Evolutionary conservation across 2,329 filamentous ascomycete genomes (phyloP).

Genomic region (Magnaporthiopsis poae): DNA sequence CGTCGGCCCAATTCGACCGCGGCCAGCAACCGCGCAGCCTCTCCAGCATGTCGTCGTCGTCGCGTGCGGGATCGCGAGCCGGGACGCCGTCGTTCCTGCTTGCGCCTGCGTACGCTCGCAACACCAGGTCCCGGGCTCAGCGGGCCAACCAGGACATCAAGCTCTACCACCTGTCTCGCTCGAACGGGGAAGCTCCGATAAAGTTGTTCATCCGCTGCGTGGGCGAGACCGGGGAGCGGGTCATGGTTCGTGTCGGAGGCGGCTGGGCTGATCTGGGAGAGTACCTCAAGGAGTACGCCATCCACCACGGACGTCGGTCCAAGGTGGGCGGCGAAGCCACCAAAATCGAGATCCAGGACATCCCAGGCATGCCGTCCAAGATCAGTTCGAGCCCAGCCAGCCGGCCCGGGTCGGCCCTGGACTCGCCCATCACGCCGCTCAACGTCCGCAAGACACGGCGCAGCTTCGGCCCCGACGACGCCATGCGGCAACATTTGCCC

Average conservation of each 20-base stretch:
- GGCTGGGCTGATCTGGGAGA: conserved; percentile 97
- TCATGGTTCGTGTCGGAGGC: conserved; percentile 95
- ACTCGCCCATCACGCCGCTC: conserved; percentile 36
- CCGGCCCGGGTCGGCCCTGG: conserved; percentile 26
- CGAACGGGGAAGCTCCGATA: conserved; percentile 75
- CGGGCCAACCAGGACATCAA: conserved; percentile 65
- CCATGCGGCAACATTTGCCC: conserved; percentile 14
- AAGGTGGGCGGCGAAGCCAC: conserved; percentile 31
- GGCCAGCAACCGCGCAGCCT: conserved; percentile 33
- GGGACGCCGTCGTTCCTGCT: conserved; percentile 60
- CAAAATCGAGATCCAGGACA: conserved; percentile 50
- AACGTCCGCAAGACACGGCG: conserved; percentile 44
- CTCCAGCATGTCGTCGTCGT: conserved; percentile 35
- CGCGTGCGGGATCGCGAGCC: conserved; percentile 38
- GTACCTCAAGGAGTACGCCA: conserved; percentile 85
- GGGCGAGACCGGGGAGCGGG: conserved; percentile 77
- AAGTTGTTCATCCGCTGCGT: conserved; percentile 91
- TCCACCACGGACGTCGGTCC: conserved; percentile 73
- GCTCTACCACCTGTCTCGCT: conserved; percentile 80
- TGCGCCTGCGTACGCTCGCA: conserved; percentile 48
- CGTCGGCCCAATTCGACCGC: conserved; percentile 15
- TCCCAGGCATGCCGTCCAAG: conserved; percentile 19
- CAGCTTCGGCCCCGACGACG: conserved; percentile 29
- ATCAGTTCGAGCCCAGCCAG: conserved; percentile 24
- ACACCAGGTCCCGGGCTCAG: conserved; percentile 35